A percentile compares a stretch with the other conserved stretches of the same genome.
These are phyloP conservation scores for Starmerella floris DNA, from an alignment of 805 yeast genomes.

Conservation along the genomic window DNA sequence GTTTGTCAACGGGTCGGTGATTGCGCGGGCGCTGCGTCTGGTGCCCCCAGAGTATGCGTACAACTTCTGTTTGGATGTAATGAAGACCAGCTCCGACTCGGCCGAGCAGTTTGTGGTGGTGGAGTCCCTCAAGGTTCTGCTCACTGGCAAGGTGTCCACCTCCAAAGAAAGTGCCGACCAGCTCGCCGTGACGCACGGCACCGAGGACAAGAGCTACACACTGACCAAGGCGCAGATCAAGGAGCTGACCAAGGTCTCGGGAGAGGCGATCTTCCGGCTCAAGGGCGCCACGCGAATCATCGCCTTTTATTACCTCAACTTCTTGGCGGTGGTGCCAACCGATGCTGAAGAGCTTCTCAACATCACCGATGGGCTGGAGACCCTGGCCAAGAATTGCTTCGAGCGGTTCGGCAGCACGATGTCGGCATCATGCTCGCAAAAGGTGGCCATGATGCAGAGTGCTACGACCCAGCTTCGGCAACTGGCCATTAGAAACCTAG, in stretches of 20 bases:
- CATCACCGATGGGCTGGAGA: constrained; percentile 26
- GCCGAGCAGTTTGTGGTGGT: constrained; percentile 46
- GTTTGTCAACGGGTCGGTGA: constrained; percentile 40
- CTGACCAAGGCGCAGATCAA: constrained; percentile 7
- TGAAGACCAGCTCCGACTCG: constrained; percentile 44
- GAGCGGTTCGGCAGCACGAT: not conserved
- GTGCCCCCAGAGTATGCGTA: constrained; percentile 46
- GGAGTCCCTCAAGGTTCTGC: constrained; percentile 55
- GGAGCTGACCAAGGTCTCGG: constrained; percentile 14
- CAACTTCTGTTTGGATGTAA: constrained; percentile 48
- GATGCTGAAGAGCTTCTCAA: constrained; percentile 24
- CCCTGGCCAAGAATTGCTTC: constrained; percentile 2
- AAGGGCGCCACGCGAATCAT: constrained; percentile 2
- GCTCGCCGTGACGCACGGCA: not conserved
- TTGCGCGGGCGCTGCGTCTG: constrained; percentile 49
- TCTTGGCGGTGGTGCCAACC: constrained; percentile 26
- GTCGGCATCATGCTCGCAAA: constrained; percentile 1
- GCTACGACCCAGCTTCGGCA: constrained; percentile 10
- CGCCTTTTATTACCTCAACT: constrained; percentile 16
- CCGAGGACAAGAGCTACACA: constrained; percentile 1
- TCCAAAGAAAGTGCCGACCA: not conserved
- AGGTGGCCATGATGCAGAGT: constrained; percentile 9
- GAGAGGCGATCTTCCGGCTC: constrained; percentile 11
- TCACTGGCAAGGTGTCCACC: constrained; percentile 16
- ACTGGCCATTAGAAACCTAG: not conserved